These are phyloP conservation scores for Tremellales sp. DNA, from an alignment of 1,284 basidiomycete genomes.

Conservation along the genomic window DNA sequence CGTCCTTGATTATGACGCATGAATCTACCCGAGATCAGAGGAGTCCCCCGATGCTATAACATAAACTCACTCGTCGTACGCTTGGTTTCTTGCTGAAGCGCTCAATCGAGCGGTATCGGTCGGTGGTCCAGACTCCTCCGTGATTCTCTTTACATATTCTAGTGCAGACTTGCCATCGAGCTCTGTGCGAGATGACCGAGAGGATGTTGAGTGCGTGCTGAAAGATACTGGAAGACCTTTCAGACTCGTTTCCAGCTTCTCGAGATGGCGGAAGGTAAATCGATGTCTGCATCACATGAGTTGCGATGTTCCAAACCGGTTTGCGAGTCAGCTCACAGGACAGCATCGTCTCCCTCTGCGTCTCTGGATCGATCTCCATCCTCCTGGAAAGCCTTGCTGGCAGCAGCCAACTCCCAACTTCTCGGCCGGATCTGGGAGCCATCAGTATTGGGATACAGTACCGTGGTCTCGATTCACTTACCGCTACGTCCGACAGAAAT, in stretches of 20 bases:
- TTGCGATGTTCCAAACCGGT: background rate
- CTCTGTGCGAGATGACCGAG: slow-evolving; percentile 45
- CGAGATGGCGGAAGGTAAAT: slow-evolving; percentile 35
- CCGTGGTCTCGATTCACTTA: slow-evolving; percentile 51
- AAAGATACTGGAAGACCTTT: slow-evolving; percentile 29
- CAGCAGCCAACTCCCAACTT: slow-evolving; percentile 32
- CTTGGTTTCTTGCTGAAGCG: slow-evolving; percentile 52
- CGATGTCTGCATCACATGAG: slow-evolving; percentile 27
- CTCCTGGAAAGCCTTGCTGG: slow-evolving; percentile 32
- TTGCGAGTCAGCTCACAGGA: slow-evolving; percentile 25
- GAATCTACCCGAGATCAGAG: slow-evolving; percentile 60
- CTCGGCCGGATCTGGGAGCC: slow-evolving; percentile 28
- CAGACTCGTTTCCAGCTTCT: slow-evolving; percentile 29
- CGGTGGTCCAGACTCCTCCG: slow-evolving; percentile 72
- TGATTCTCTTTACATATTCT: slow-evolving; percentile 66
- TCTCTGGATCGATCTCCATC: slow-evolving; percentile 36
- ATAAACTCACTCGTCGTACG: slow-evolving; percentile 40
- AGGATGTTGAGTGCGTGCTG: slow-evolving; percentile 15
- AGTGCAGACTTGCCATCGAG: slow-evolving; percentile 69
- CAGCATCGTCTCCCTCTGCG: slow-evolving; percentile 34
- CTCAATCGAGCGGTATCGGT: slow-evolving; percentile 62
- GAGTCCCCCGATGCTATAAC: background rate
- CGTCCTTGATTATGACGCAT: slow-evolving; percentile 65
- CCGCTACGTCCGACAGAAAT: slow-evolving; percentile 75
- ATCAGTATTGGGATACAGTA: background rate